These are phyloP conservation scores for Prunus kanzakura DNA, from an alignment of 306 rosid genomes.

Conservation along the genomic window DNA sequence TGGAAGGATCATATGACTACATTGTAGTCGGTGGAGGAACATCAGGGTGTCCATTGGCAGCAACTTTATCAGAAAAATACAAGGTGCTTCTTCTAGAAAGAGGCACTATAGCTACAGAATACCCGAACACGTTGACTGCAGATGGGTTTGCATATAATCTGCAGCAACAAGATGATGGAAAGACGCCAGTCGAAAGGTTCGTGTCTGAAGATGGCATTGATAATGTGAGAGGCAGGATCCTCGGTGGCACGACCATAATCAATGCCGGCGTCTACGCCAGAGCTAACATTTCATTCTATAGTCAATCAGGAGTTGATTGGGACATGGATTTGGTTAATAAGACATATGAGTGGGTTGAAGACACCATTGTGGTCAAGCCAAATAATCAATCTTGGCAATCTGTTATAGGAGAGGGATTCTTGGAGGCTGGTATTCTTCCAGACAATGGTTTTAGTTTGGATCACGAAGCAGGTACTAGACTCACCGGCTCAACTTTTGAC, in stretches of 20 bases:
- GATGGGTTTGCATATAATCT: too few relatives aligned
- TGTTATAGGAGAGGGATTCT: background rate
- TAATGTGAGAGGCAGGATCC: conserved; percentile 17
- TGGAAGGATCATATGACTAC: conserved; percentile 27
- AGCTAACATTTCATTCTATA: conserved; percentile 11
- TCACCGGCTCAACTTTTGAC: conserved; percentile 20
- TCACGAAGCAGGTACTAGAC: conserved; percentile 17
- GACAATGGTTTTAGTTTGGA: conserved; percentile 21
- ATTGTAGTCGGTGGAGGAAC: conserved; percentile 44
- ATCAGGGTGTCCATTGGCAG: conserved; percentile 36
- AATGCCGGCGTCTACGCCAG: background rate
- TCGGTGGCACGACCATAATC: conserved; percentile 30
- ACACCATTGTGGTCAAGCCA: background rate
- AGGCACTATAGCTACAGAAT: conserved; percentile 9
- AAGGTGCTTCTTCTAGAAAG: conserved; percentile 29
- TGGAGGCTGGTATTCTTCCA: conserved; percentile 9
- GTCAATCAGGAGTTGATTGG: conserved; percentile 2
- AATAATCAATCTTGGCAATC: conserved; percentile 12
- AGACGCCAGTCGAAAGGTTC: too few relatives aligned
- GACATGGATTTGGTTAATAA: conserved; percentile 16
- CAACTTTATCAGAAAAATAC: conserved; percentile 29
- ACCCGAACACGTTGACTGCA: too few relatives aligned
- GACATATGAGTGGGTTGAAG: conserved; percentile 31
- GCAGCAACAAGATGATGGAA: too few relatives aligned
- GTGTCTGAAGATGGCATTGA: too few relatives aligned